These are phyloP conservation scores for Graphilbum sp. DNA, from an alignment of 2,329 filamentous ascomycete species.

Conservation along the genomic window DNA sequence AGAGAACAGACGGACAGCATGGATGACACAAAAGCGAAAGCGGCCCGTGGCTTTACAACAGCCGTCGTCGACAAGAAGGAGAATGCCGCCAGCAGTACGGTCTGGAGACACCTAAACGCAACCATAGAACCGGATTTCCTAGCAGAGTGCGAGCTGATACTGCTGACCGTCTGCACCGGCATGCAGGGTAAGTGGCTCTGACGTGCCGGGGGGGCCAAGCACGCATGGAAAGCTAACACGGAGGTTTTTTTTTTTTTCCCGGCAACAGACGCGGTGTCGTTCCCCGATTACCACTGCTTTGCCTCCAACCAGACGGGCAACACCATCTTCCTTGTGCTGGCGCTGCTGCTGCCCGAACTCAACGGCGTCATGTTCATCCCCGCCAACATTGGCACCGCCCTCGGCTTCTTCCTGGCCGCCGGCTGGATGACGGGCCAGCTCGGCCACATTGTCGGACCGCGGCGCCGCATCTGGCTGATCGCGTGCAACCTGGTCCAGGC, in stretches of 20 bases:
- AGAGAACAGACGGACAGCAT: too few species aligned
- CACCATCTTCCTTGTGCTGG: slow-evolving; percentile 40
- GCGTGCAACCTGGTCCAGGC: slow-evolving; percentile 38
- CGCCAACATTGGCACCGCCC: slow-evolving; percentile 35
- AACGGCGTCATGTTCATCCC: slow-evolving; percentile 32
- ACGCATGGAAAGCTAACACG: too few species aligned
- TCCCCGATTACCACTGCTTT: slow-evolving; percentile 45
- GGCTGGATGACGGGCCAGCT: slow-evolving; percentile 39
- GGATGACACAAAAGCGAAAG: too few species aligned
- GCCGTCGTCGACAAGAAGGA: too few species aligned
- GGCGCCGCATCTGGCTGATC: slow-evolving; percentile 36
- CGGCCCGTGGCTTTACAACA: not conserved
- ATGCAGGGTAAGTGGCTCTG: slow-evolving; percentile 24
- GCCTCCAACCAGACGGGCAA: slow-evolving; percentile 51
- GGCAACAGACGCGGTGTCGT: slow-evolving; percentile 35
- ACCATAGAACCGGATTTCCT: slow-evolving; percentile 22
- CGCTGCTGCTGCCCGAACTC: slow-evolving; percentile 30
- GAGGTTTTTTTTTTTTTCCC: not conserved
- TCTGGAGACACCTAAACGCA: slow-evolving; percentile 15
- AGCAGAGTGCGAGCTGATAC: slow-evolving; percentile 27
- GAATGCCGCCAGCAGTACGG: not conserved
- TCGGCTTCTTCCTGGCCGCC: slow-evolving; percentile 39
- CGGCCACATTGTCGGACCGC: slow-evolving; percentile 32
- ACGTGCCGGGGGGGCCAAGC: not conserved
- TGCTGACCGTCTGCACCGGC: slow-evolving; percentile 33